Conservation (phyloP, 371 early-diverging fungal species). For the Nematocida ironsii region DNA sequence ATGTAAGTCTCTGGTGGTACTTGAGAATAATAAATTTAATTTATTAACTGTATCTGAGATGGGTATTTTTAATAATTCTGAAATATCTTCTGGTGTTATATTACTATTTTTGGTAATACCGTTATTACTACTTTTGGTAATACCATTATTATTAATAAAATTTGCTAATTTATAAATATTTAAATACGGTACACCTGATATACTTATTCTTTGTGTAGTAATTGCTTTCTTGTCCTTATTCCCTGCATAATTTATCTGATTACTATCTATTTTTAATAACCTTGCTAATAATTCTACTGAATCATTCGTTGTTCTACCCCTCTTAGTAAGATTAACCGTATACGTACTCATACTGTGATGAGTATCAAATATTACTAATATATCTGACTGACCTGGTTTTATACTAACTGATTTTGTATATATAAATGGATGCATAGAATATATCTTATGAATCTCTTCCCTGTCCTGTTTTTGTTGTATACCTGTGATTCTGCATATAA, state of each 20-base stretch:
- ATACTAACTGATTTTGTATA: slow-evolving; percentile 58
- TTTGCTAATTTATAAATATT: slow-evolving; percentile 54
- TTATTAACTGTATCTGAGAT: neutral
- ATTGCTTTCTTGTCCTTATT: slow-evolving; percentile 94
- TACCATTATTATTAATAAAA: neutral
- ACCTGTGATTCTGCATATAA: slow-evolving; percentile 8
- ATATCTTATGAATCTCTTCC: slow-evolving; percentile 54
- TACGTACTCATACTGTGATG: slow-evolving; percentile 52
- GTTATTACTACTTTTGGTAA: neutral
- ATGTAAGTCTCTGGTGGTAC: neutral
- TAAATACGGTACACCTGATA: slow-evolving; percentile 59
- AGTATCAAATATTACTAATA: slow-evolving; percentile 34
- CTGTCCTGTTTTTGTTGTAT: slow-evolving; percentile 59
- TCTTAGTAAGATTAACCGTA: slow-evolving; percentile 60
- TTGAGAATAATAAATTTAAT: neutral
- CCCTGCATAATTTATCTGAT: slow-evolving; percentile 79
- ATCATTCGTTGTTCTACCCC: slow-evolving; percentile 60
- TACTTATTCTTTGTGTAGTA: slow-evolving; percentile 82
- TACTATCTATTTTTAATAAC: slow-evolving; percentile 61
- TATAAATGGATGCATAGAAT: slow-evolving; percentile 60
- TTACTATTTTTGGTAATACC: neutral
- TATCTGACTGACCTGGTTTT: slow-evolving; percentile 17
- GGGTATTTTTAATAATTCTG: neutral
- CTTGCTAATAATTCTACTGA: slow-evolving; percentile 55
- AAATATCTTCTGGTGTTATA: neutral